Percentiles rank a stretch among this genome's conserved stretches.
Evolutionary conservation across 257 asterid species (phyloP).

Genomic region (Rehmannia glutinosa): DNA sequence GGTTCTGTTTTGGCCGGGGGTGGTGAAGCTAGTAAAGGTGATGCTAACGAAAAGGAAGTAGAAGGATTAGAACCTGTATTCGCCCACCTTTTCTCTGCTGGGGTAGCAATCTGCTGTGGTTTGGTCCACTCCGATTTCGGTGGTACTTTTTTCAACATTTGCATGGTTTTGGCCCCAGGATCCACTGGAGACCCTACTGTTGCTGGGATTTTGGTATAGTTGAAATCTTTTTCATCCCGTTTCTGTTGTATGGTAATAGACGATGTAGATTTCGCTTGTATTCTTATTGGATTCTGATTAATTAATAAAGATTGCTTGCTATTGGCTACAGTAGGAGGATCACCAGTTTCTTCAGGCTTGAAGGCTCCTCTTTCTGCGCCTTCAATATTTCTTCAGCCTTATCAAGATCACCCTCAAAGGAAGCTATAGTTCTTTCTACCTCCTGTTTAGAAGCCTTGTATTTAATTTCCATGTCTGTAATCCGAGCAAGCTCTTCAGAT

Average conservation of each 20-base stretch:
- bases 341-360: conserved; percentile 49
- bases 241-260: conserved; percentile 34
- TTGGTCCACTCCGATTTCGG: conserved; percentile 48
- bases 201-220: conserved; percentile 34
- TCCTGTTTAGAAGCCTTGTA: conserved; percentile 71
- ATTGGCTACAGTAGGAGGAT: conserved; percentile 31
- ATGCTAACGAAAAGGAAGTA: conserved; percentile 34
- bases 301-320: conserved; percentile 25
- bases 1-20: conserved; percentile 42
- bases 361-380: conserved; percentile 60
- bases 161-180: conserved; percentile 37
- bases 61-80: conserved; percentile 37
- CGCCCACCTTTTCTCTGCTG: conserved; percentile 44
- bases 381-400: conserved; percentile 59
- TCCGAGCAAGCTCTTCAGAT: conserved; percentile 64
- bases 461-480: conserved; percentile 53
- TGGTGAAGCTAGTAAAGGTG: conserved; percentile 49
- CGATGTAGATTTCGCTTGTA: conserved; percentile 29
- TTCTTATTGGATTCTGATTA: conserved; percentile 30
- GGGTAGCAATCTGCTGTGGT: conserved; percentile 36
- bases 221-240: conserved; percentile 50
- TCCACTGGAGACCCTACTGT: conserved; percentile 41
- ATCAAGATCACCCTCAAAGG: conserved; percentile 65
- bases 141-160: conserved; percentile 37
- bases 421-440: conserved; percentile 58